A percentile compares a stretch with the other conserved stretches of the same genome.
These are phyloP conservation scores for Parathielavia hyrcaniae DNA, from an alignment of 495 filamentous ascomycete genomes.

Conservation along the genomic window DNA sequence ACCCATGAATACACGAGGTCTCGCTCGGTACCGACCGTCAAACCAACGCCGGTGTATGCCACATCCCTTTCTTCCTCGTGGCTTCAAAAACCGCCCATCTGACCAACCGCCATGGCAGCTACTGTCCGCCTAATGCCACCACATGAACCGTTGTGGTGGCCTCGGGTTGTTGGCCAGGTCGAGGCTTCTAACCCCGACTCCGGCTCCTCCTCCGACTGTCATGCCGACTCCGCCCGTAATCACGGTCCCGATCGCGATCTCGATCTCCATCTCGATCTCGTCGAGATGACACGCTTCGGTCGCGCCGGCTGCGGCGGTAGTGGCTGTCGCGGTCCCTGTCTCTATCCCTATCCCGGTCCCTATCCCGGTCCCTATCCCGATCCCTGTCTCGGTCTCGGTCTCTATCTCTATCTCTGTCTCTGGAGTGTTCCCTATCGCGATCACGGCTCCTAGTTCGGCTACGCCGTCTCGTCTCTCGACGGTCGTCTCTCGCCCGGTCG, in stretches of 20 bases:
- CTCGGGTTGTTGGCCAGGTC: neutral
- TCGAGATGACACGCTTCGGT: slow-evolving; percentile 18
- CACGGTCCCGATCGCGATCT: slow-evolving; percentile 22
- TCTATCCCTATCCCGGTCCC: slow-evolving; percentile 19
- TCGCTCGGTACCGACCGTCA: no score
- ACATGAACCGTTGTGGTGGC: neutral
- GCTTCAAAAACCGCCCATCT: neutral
- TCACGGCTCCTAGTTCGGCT: slow-evolving; percentile 22
- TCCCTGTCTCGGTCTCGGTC: slow-evolving; percentile 12
- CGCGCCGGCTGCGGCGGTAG: slow-evolving; percentile 12
- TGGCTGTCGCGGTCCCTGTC: slow-evolving; percentile 16
- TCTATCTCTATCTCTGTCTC: slow-evolving; percentile 20
- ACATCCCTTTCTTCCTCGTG: neutral
- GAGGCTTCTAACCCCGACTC: slow-evolving; percentile 28
- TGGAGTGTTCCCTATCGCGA: slow-evolving; percentile 11
- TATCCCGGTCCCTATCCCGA: slow-evolving; percentile 15
- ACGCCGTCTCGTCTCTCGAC: slow-evolving; percentile 17
- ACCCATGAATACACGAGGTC: no score
- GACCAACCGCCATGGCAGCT: neutral
- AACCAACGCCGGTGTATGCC: neutral
- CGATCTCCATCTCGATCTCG: slow-evolving; percentile 16
- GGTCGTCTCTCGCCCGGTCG: slow-evolving; percentile 18
- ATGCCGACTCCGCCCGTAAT: slow-evolving; percentile 22
- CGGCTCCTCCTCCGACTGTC: slow-evolving; percentile 29
- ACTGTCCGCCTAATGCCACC: neutral